A percentile compares a stretch with the other conserved stretches of the same genome.
Conservation (phyloP, 176 grass and related monocot species). For the Luzula sylvatica region DNA sequence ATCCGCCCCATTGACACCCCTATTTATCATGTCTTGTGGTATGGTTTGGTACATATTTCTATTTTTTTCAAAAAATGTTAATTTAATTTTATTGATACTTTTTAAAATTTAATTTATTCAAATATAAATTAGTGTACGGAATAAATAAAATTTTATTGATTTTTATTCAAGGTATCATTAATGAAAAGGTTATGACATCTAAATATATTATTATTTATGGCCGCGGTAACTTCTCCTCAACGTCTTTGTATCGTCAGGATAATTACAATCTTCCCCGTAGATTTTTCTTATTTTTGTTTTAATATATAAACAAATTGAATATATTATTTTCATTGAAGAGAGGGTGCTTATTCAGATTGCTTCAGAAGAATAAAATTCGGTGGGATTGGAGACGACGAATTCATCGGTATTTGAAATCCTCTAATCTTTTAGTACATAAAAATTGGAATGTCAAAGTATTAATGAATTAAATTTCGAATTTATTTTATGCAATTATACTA, state of each 20-base stretch:
- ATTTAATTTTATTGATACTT: no score
- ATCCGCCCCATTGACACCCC: no score
- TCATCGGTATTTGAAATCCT: constrained; percentile 96
- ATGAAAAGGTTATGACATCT: constrained; percentile 99
- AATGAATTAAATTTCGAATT: no score
- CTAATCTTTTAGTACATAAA: constrained; percentile 96
- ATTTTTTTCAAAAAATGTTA: no score
- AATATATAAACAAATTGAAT: no score
- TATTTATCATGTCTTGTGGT: constrained; percentile 98
- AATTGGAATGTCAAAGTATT: constrained; percentile 99
- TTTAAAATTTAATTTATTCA: no score
- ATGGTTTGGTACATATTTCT: constrained; percentile 88
- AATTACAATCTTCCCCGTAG: constrained; percentile 10
- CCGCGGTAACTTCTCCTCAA: constrained; percentile 82
- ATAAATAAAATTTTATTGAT: no score
- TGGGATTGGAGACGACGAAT: constrained; percentile 76
- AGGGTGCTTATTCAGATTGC: constrained; percentile 89
- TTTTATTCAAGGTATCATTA: constrained; percentile 58
- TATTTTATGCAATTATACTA: no score
- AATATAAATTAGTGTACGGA: no score
- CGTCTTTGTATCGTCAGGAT: constrained; percentile 97
- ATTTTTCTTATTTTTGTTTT: constrained; percentile 7
- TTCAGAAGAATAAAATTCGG: constrained; percentile 64
- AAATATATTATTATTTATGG: constrained; percentile 97
- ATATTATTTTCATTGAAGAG: no score